Evolutionary conservation across 192 early-diverging fungal genomes (phyloP).

Genomic region (Geranomyces michiganensis): DNA sequence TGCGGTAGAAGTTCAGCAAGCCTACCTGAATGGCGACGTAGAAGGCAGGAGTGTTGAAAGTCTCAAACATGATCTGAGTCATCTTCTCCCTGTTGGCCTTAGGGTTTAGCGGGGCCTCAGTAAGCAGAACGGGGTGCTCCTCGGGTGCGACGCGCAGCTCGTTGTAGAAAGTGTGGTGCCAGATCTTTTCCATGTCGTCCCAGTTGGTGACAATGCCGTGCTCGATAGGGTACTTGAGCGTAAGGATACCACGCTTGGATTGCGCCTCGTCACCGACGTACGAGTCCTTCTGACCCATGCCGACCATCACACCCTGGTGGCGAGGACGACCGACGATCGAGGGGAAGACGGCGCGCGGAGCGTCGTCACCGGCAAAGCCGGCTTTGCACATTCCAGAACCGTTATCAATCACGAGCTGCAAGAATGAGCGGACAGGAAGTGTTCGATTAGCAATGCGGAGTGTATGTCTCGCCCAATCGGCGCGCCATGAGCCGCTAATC

Average conservation of each 20-base stretch:
- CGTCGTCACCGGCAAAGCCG: constrained; percentile 73
- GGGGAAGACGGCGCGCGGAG: constrained; percentile 68
- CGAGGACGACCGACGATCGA: constrained; percentile 73
- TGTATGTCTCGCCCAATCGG: not conserved
- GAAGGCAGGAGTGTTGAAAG: constrained; percentile 95
- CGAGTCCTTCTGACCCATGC: constrained; percentile 74
- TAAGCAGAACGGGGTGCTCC: constrained; percentile 96
- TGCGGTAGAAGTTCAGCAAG: not conserved
- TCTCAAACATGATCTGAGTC: constrained; percentile 99
- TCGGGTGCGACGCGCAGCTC: constrained; percentile 97
- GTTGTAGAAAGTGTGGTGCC: constrained; percentile 97
- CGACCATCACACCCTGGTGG: constrained; percentile 74
- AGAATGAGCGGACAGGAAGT: not conserved
- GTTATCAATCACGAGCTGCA: constrained; percentile 66
- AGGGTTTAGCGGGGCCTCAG: constrained; percentile 97
- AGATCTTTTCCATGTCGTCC: constrained; percentile 80
- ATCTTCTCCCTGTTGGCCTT: constrained; percentile 99
- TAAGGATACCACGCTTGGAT: constrained; percentile 71
- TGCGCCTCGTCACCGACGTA: constrained; percentile 77
- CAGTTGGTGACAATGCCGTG: constrained; percentile 79
- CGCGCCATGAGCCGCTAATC: not conserved
- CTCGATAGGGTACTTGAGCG: constrained; percentile 74
- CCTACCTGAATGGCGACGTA: constrained; percentile 89
- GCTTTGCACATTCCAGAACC: constrained; percentile 77
- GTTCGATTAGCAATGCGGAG: not conserved